These are phyloP conservation scores for Neurospora sublineolata DNA, from an alignment of 495 filamentous ascomycete genomes.

Conservation along the genomic window DNA sequence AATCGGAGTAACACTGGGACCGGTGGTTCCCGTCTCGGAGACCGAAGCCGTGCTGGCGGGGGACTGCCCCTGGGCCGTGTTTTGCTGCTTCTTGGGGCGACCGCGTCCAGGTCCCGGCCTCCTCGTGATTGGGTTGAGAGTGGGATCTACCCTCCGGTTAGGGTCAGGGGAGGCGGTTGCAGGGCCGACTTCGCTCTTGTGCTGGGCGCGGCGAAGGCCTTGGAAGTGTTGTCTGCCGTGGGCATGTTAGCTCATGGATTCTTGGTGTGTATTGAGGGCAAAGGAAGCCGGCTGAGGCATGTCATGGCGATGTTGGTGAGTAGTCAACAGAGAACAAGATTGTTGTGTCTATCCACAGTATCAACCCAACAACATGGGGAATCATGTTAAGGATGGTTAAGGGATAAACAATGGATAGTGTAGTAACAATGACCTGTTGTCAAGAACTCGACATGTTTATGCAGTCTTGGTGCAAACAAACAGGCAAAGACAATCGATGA, in stretches of 20 bases:
- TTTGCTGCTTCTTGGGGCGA: constrained; percentile 29
- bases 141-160: constrained; percentile 29
- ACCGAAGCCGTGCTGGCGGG: constrained; percentile 1
- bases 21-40: not conserved
- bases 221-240: constrained; percentile 38
- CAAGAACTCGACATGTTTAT: not conserved
- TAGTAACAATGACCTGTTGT: not conserved
- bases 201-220: constrained; percentile 34
- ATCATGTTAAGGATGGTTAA: not conserved
- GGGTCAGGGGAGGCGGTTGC: constrained; percentile 3
- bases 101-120: constrained; percentile 38
- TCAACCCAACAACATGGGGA: not conserved
- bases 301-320: not conserved
- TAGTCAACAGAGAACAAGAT: not conserved
- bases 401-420: not conserved
- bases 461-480: not conserved
- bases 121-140: constrained; percentile 36
- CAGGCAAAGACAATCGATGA: not conserved
- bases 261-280: not conserved
- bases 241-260: constrained; percentile 8
- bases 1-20: not conserved
- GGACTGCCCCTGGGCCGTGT: constrained; percentile 5
- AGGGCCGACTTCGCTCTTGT: constrained; percentile 27
- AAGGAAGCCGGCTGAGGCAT: not conserved
- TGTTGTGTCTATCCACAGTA: not conserved